Evolutionary conservation across 805 yeast genomes (phyloP).

Genomic region (Tetrapisispora namnaoensis): DNA sequence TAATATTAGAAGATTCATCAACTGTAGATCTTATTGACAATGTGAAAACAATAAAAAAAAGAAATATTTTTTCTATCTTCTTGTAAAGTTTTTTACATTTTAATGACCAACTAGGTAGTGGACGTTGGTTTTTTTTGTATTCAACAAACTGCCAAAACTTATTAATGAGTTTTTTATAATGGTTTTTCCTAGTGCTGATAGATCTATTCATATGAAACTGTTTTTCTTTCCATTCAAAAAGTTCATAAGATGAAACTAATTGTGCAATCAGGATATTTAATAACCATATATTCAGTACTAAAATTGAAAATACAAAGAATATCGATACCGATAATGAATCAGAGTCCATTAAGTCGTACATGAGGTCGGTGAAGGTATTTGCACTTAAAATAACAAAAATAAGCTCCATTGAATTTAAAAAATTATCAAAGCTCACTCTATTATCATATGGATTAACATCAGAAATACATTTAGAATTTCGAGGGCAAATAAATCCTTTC

Average conservation of each 20-base stretch:
- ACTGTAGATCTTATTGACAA: background rate
- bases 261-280: slow-evolving; percentile 1
- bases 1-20: background rate
- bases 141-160: background rate
- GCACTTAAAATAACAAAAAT: slow-evolving; percentile 2
- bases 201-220: background rate
- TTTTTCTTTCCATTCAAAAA: background rate
- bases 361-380: slow-evolving; percentile 1
- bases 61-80: background rate
- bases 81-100: background rate
- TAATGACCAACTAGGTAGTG: background rate
- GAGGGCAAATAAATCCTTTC: background rate
- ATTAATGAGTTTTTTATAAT: too few relatives aligned
- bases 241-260: slow-evolving; percentile 1
- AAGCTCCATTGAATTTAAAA: slow-evolving; percentile 1
- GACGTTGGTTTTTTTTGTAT: background rate
- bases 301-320: background rate
- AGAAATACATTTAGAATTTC: slow-evolving; percentile 1
- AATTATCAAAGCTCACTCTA: slow-evolving; percentile 1
- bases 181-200: background rate
- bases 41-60: background rate
- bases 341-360: background rate
- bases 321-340: background rate
- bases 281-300: background rate
- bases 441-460: background rate